Conservation (phyloP, 108 stramenopile genomes). For the Cyclotella distinguenda region DNA sequence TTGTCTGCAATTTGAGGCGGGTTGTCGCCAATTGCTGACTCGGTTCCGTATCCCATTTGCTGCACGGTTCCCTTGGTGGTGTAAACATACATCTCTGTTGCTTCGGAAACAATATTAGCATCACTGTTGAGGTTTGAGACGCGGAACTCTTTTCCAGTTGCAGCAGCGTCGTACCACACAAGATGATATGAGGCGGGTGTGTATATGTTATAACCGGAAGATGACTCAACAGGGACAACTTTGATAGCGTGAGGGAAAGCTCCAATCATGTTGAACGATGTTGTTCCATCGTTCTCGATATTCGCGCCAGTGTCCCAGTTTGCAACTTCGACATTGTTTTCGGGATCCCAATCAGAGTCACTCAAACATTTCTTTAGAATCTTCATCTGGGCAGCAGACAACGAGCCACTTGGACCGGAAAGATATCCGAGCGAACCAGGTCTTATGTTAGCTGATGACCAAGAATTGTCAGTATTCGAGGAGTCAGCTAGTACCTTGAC, state of each 20-base stretch:
- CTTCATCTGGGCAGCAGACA: constrained; percentile 39
- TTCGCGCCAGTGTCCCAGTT: constrained; percentile 62
- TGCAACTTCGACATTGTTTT: constrained; percentile 63
- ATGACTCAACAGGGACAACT: constrained; percentile 45
- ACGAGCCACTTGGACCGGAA: constrained; percentile 32
- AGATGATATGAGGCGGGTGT: constrained; percentile 56
- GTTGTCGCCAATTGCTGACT: constrained; percentile 33
- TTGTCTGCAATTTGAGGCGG: constrained; percentile 21
- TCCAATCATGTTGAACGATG: constrained; percentile 51
- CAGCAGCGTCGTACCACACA: constrained; percentile 49
- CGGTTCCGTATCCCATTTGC: constrained; percentile 46
- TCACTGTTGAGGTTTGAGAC: constrained; percentile 45
- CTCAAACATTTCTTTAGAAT: constrained; percentile 64
- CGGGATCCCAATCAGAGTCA: constrained; percentile 60
- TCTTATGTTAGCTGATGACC: constrained; percentile 25
- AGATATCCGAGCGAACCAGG: constrained; percentile 49
- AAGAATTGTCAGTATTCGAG: constrained; percentile 16
- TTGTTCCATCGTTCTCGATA: constrained; percentile 36
- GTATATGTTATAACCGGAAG: constrained; percentile 38
- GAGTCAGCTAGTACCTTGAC: constrained; percentile 49
- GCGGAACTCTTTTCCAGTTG: constrained; percentile 44
- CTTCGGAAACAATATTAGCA: constrained; percentile 23
- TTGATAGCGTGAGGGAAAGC: constrained; percentile 66
- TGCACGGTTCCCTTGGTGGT: constrained; percentile 59
- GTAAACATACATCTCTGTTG: constrained; percentile 49